phyloP scores from a whole-genome alignment of 768 basidiomycete species.

The Lactifluus volemus region DNA sequence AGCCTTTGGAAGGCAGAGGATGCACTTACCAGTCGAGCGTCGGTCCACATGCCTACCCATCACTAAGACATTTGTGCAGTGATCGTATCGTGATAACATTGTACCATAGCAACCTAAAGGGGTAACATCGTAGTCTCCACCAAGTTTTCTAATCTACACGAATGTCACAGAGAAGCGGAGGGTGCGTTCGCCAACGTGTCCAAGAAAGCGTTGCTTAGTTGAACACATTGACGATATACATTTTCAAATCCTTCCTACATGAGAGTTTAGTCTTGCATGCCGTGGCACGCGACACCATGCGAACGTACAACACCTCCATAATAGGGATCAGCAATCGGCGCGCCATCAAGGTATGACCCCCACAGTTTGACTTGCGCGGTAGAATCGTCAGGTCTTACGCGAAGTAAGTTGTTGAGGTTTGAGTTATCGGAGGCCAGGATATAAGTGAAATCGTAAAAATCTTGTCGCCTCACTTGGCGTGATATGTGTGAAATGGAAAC shows the following conservation, averaged over 20 bases:
- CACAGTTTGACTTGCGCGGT: conserved; percentile 68
- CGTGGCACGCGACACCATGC: background rate
- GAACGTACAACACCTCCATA: conserved; percentile 56
- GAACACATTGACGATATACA: conserved; percentile 69
- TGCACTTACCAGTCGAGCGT: conserved; percentile 67
- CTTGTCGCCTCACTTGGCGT: conserved; percentile 51
- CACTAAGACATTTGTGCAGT: conserved; percentile 31
- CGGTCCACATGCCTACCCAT: conserved; percentile 82
- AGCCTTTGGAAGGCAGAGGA: conserved; percentile 89
- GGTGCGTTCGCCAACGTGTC: conserved; percentile 43
- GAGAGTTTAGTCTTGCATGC: background rate
- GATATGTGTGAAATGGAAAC: conserved; percentile 64
- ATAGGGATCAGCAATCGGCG: conserved; percentile 78
- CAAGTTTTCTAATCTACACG: background rate
- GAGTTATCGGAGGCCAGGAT: conserved; percentile 79
- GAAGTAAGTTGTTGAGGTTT: conserved; percentile 57
- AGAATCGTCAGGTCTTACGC: conserved; percentile 37
- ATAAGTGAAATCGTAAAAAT: conserved; percentile 72
- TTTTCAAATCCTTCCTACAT: conserved; percentile 63
- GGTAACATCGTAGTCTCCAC: background rate
- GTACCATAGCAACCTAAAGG: background rate
- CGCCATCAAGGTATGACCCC: conserved; percentile 66
- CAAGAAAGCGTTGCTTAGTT: conserved; percentile 70
- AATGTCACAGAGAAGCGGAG: background rate
- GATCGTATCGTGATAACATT: background rate